Conservation (phyloP, 2,329 filamentous ascomycete genomes). For the Botrytis porri region DNA sequence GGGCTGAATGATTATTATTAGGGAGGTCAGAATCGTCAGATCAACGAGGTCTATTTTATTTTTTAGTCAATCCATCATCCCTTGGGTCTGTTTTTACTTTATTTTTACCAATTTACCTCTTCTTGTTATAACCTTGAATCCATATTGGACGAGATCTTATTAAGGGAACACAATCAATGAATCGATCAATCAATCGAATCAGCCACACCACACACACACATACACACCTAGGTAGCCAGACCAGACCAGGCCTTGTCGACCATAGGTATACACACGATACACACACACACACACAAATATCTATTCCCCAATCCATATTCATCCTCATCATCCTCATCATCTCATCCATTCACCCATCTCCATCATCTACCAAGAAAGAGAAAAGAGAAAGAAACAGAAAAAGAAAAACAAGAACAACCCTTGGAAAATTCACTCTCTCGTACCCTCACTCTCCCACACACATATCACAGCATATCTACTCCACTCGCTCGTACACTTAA, state of each 20-base stretch:
- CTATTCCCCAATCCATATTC: background rate
- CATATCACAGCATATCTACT: background rate
- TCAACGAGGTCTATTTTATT: background rate
- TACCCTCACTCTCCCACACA: background rate
- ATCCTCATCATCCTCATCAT: background rate
- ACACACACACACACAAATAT: background rate
- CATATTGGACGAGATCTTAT: background rate
- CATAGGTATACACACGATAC: background rate
- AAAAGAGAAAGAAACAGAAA: background rate
- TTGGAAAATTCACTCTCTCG: background rate
- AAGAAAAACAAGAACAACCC: background rate
- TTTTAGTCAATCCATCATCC: background rate
- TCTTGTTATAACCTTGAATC: background rate
- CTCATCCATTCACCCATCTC: background rate
- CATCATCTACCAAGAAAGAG: background rate
- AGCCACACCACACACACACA: background rate
- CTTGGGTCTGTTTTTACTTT: background rate
- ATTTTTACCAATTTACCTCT: background rate
- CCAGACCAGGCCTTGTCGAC: background rate
- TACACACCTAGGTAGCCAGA: background rate
- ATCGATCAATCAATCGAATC: slow-evolving; percentile 1
- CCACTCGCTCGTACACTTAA: background rate
- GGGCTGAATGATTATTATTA: background rate
- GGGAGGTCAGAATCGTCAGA: slow-evolving; percentile 1
- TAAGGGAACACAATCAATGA: background rate